These are phyloP conservation scores for Penstemon eatonii DNA, from an alignment of 257 asterid species.

Conservation along the genomic window DNA sequence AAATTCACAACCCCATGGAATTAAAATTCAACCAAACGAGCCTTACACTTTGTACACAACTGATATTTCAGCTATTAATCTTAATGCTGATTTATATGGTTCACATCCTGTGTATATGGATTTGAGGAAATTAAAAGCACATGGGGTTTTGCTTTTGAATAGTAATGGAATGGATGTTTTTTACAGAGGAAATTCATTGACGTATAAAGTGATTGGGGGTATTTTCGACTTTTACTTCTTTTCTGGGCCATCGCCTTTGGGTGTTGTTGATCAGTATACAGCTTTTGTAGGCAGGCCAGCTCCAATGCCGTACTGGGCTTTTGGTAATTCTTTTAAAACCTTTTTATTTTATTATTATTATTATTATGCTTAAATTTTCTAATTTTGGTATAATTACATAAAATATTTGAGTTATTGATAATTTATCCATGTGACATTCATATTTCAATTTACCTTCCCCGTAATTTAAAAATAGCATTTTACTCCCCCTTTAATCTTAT, in stretches of 20 bases:
- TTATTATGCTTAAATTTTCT: too few relatives aligned
- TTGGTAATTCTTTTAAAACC: conserved; percentile 49
- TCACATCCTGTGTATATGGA: conserved; percentile 98
- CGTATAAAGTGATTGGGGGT: conserved; percentile 93
- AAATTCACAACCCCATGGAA: conserved; percentile 86
- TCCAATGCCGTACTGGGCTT: conserved; percentile 97
- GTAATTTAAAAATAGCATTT: too few relatives aligned
- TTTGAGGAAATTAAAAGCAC: conserved; percentile 64
- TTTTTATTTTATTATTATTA: too few relatives aligned
- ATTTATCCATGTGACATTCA: too few relatives aligned
- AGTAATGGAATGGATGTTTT: conserved; percentile 98
- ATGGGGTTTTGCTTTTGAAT: conserved; percentile 75
- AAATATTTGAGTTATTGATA: too few relatives aligned
- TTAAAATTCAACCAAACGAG: conserved; percentile 69
- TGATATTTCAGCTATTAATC: conserved; percentile 77
- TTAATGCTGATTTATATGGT: conserved; percentile 80
- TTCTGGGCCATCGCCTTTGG: conserved; percentile 84
- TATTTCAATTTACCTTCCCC: too few relatives aligned
- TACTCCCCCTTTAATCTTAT: too few relatives aligned
- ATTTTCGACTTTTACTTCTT: conserved; percentile 90
- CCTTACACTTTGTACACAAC: conserved; percentile 80
- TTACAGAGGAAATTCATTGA: conserved; percentile 75
- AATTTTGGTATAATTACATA: not conserved
- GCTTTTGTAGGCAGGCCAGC: conserved; percentile 83
- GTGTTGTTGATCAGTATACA: conserved; percentile 88